Percentiles rank a stretch among this genome's conserved stretches.
These are phyloP conservation scores for Zizania latifolia DNA, from an alignment of 176 grass and related monocot genomes.

Conservation along the genomic window DNA sequence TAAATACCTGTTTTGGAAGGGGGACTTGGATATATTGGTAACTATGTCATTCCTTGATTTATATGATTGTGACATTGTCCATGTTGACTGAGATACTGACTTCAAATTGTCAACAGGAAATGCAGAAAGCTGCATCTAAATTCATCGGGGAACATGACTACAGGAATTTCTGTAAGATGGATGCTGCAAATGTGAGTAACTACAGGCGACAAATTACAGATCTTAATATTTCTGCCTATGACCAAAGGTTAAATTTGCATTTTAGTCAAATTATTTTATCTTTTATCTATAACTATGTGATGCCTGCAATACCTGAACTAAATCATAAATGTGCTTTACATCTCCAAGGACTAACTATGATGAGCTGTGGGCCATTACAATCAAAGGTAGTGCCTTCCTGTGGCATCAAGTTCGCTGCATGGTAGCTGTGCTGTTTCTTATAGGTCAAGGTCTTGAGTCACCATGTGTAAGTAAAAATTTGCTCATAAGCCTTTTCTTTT, in stretches of 20 bases:
- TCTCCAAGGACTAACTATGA: slow-evolving; percentile 55
- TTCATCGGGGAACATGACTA: slow-evolving; percentile 92
- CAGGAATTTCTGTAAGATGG: slow-evolving; percentile 99
- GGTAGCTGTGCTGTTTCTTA: slow-evolving; percentile 87
- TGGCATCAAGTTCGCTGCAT: slow-evolving; percentile 99
- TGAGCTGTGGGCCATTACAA: slow-evolving; percentile 78
- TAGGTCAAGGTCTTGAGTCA: slow-evolving; percentile 73
- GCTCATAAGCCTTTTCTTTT: slow-evolving; percentile 11
- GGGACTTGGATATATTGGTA: slow-evolving; percentile 62
- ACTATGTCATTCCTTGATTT: slow-evolving; percentile 24
- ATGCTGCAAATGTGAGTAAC: slow-evolving; percentile 89
- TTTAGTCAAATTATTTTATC: slow-evolving; percentile 9
- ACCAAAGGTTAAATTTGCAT: slow-evolving; percentile 51
- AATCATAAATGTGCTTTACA: not conserved
- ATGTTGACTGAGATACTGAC: not conserved
- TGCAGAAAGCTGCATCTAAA: slow-evolving; percentile 68
- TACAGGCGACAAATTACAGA: slow-evolving; percentile 66
- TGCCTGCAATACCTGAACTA: not conserved
- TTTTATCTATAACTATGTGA: slow-evolving; percentile 16
- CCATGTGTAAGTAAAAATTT: slow-evolving; percentile 65
- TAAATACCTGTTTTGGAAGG: slow-evolving; percentile 90
- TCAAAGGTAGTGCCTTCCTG: slow-evolving; percentile 88
- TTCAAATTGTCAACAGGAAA: slow-evolving; percentile 55
- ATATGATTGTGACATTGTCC: not conserved
- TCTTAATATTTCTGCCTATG: slow-evolving; percentile 68